A percentile compares a stretch with the other conserved stretches of the same genome.
Evolutionary conservation across 75 land plant genomes (phyloP).

Genomic region (Picea sitchensis): DNA sequence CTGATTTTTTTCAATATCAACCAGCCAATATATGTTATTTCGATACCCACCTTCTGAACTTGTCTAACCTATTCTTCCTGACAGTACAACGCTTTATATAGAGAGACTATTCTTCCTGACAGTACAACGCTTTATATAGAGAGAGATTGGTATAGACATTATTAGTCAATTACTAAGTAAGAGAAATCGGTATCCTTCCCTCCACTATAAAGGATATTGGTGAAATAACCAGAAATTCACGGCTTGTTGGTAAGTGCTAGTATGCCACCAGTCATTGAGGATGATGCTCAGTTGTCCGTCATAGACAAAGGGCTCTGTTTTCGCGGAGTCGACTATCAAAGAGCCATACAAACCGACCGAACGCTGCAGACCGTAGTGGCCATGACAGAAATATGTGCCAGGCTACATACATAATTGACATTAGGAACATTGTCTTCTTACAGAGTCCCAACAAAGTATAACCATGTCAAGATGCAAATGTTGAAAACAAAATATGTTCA

Average conservation of each 20-base stretch:
- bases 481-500: too few relatives aligned
- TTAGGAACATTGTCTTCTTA: constrained; percentile 18
- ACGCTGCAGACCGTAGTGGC: constrained; percentile 3
- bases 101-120: too few relatives aligned
- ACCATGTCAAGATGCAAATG: background rate
- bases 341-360: constrained; percentile 68
- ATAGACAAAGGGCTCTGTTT: constrained; percentile 57
- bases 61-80: too few relatives aligned
- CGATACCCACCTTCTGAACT: too few relatives aligned
- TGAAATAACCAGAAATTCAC: constrained; percentile 19
- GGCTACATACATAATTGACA: constrained; percentile 44
- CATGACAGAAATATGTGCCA: constrained; percentile 26
- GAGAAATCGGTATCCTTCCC: too few relatives aligned
- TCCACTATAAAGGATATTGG: too few relatives aligned
- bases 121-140: too few relatives aligned
- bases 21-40: too few relatives aligned
- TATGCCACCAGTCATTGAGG: constrained; percentile 87
- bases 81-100: too few relatives aligned
- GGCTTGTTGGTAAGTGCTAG: constrained; percentile 36
- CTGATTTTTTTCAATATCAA: too few relatives aligned
- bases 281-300: constrained; percentile 63
- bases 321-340: constrained; percentile 37
- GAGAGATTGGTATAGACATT: too few relatives aligned
- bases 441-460: background rate
- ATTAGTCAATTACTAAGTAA: too few relatives aligned